Base-by-base conservation (phyloP, 192 early-diverging fungal genomes). In the Chytriomyces confervae region DNA sequence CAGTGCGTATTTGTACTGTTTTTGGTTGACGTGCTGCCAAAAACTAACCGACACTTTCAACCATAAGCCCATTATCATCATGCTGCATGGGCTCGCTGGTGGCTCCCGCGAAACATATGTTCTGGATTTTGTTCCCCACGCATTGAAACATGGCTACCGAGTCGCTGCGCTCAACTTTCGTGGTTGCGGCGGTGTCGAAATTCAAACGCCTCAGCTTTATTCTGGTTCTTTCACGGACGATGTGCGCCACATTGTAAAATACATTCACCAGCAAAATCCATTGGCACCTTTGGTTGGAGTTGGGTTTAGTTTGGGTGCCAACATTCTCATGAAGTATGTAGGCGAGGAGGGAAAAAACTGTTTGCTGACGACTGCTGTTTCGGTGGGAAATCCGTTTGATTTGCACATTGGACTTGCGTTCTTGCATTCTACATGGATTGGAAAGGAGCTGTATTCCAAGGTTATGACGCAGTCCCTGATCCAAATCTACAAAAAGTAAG, bases 41-140 rank as follows among this genome's bases (percentile, higher is more conserved):
- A 65, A 23, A 65, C n/a, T 24, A 6, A 16, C 16, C n/a, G 13
- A 29, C 16, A 13, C 16, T 65, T 16, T 27, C 11, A 65, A 20
- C 18, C 43, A 13, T 3, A n/a, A 71, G 72, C 94, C 95, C 0
- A 94, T 91, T 44, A 80, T 97, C 49, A 85, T 98, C 6, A 85
- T 95, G 51, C 84, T 94, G 13, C 97, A 97, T 80, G 96, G 97
- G 36, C 81, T 98, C 73, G 96, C 96, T 6, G 97, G 97, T 61
- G 95, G 95, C 46, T 94, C 92, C 53, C 91, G 94, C 82, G 96
- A 97, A 82, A 88, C 88, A 3, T 99, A 99, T 75, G 91, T 99
- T 47, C 91, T 91, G 27, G 85, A 89, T 8, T 77, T 96, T 13
- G 86, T 94, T 47, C 79, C 72, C 23, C 70, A 82, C 29, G 60